Conservation (phyloP, 441 rosid genomes). For the Francoa sonchifolia region DNA sequence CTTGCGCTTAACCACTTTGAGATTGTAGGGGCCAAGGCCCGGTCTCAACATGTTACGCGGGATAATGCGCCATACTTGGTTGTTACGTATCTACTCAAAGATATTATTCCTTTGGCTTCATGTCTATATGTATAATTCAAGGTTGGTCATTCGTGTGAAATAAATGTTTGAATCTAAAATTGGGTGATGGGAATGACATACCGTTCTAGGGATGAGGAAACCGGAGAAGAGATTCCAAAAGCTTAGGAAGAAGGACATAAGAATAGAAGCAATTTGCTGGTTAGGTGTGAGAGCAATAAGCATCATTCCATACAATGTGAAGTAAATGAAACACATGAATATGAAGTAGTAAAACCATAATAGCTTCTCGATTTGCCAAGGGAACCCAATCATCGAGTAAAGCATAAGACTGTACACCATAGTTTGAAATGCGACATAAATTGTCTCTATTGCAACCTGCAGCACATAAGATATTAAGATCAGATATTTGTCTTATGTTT, state of each 20-base stretch:
- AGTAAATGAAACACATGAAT: conserved; percentile 38
- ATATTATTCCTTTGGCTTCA: no score
- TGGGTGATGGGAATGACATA: no score
- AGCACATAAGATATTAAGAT: no score
- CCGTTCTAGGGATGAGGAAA: conserved; percentile 36
- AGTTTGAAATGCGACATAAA: conserved; percentile 32
- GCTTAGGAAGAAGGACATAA: conserved; percentile 19
- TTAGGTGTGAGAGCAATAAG: conserved; percentile 44
- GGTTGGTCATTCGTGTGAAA: no score
- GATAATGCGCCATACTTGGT: no score
- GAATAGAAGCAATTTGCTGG: conserved; percentile 37
- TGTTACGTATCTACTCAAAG: no score
- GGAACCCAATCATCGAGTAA: conserved; percentile 45
- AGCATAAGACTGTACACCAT: conserved; percentile 34
- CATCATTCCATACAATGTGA: conserved; percentile 58
- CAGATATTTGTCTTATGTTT: no score
- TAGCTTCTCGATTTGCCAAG: conserved; percentile 30
- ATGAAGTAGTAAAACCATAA: conserved; percentile 44
- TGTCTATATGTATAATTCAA: no score
- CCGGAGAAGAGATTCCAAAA: conserved; percentile 60
- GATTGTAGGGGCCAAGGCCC: no score
- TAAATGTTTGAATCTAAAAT: neutral
- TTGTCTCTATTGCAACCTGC: conserved; percentile 43
- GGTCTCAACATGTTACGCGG: no score
- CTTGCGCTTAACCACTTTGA: no score